phyloP scores from a whole-genome alignment of 768 basidiomycete species.

The Mrakia hoshinonis region DNA sequence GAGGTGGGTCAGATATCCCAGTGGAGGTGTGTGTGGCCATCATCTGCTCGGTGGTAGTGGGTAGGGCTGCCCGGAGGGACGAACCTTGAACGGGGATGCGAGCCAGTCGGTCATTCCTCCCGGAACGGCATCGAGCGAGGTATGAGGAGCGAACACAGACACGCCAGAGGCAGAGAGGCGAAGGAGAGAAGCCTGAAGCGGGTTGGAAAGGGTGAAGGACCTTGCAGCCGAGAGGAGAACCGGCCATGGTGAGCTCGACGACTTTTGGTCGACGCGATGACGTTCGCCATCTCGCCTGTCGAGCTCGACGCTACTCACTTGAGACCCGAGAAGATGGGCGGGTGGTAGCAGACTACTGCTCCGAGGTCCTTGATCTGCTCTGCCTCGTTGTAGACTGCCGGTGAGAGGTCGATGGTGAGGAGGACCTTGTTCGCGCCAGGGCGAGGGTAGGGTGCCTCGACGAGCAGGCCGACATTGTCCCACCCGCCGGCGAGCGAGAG shows the following conservation, averaged over 20 bases:
- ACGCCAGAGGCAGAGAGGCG: conserved; percentile 72
- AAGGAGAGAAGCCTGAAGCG: conserved; percentile 71
- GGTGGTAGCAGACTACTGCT: conserved; percentile 66
- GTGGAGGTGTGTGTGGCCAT: too few species aligned
- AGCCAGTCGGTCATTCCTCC: conserved; percentile 80
- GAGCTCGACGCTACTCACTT: conserved; percentile 34
- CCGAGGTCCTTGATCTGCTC: conserved; percentile 36
- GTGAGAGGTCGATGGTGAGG: conserved; percentile 41
- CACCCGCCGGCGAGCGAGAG: conserved; percentile 75
- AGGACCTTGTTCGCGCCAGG: conserved; percentile 36
- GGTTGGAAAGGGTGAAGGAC: conserved; percentile 65
- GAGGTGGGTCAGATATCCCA: not conserved
- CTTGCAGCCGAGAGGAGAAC: not conserved
- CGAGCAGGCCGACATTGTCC: conserved; percentile 55
- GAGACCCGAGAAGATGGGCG: conserved; percentile 68
- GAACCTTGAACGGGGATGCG: conserved; percentile 18
- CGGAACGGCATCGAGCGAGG: conserved; percentile 70
- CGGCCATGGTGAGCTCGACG: not conserved
- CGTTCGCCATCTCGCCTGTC: not conserved
- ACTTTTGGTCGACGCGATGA: not conserved
- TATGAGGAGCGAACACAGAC: conserved; percentile 80
- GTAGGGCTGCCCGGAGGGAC: too few species aligned
- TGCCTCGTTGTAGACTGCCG: conserved; percentile 40
- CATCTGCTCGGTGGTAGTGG: too few species aligned
- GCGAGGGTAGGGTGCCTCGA: conserved; percentile 21